phyloP scores from a whole-genome alignment of 73 alveolate species.

The Breviolum minutum region DNA sequence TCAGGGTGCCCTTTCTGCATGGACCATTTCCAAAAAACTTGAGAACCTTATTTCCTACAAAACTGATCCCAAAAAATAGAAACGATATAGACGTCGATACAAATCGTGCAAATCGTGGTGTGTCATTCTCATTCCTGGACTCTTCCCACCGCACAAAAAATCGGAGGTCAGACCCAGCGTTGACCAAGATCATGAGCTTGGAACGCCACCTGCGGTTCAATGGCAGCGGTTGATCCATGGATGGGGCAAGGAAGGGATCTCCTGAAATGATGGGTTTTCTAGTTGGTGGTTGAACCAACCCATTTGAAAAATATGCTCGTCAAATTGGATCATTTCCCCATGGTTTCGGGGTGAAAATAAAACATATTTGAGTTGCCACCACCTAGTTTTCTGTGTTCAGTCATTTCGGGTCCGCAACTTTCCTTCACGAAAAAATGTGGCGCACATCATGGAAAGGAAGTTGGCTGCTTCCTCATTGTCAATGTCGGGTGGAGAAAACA shows the following conservation, averaged over 20 bases:
- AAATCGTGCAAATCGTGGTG: neutral
- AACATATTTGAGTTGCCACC: too few species aligned
- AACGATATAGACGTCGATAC: neutral
- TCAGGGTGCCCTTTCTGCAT: too few species aligned
- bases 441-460: conserved; percentile 84
- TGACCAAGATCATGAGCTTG: conserved; percentile 81
- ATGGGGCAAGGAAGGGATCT: neutral
- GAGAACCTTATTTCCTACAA: too few species aligned
- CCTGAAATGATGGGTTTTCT: too few species aligned
- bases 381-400: too few species aligned
- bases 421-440: neutral
- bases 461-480: conserved; percentile 88
- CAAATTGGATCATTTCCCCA: too few species aligned
- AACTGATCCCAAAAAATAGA: too few species aligned
- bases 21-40: neutral
- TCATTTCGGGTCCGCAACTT: too few species aligned
- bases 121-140: too few species aligned
- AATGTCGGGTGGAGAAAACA: conserved; percentile 53
- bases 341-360: too few species aligned
- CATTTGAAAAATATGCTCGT: too few species aligned
- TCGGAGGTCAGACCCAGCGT: conserved; percentile 28
- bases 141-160: neutral
- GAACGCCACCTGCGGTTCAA: conserved; percentile 76
- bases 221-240: neutral
- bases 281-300: too few species aligned